Conservation (phyloP, 768 basidiomycete genomes). For the Mycena olivaceomarginata region DNA sequence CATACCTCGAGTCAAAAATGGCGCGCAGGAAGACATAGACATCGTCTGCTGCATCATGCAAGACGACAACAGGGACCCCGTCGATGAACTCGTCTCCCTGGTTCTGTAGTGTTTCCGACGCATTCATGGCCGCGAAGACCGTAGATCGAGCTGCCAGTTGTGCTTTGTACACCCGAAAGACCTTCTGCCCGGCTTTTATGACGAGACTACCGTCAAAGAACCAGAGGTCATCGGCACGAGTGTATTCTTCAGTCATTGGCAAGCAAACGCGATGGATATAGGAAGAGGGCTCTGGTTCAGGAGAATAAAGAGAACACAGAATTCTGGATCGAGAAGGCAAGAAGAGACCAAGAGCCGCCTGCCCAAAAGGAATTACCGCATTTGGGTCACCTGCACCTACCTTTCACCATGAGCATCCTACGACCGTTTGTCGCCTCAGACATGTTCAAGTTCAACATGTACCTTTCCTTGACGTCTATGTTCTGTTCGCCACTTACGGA, state of each 20-base stretch:
- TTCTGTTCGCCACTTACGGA: constrained; percentile 24
- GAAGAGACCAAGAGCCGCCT: background rate
- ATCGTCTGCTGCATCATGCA: constrained; percentile 12
- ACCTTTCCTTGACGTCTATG: constrained; percentile 4
- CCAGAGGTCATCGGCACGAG: constrained; percentile 29
- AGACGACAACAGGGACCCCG: background rate
- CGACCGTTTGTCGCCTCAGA: constrained; percentile 93
- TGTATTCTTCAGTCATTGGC: background rate
- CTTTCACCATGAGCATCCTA: constrained; percentile 84
- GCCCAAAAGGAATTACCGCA: background rate
- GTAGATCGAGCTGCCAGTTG: constrained; percentile 24
- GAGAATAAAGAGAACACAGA: background rate
- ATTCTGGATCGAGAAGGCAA: too few species aligned
- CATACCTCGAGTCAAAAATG: constrained; percentile 21
- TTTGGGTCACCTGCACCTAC: background rate
- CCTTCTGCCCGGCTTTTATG: constrained; percentile 5
- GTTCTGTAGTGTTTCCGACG: background rate
- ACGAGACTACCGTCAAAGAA: constrained; percentile 27
- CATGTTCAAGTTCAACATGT: constrained; percentile 96
- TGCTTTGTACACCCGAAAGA: constrained; percentile 25
- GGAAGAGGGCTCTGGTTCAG: background rate
- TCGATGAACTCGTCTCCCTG: constrained; percentile 7
- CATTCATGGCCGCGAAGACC: constrained; percentile 20
- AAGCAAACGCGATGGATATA: background rate
- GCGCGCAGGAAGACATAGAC: constrained; percentile 16